Conservation (phyloP, 2,329 filamentous ascomycete species). For the Fusarium sp. region DNA sequence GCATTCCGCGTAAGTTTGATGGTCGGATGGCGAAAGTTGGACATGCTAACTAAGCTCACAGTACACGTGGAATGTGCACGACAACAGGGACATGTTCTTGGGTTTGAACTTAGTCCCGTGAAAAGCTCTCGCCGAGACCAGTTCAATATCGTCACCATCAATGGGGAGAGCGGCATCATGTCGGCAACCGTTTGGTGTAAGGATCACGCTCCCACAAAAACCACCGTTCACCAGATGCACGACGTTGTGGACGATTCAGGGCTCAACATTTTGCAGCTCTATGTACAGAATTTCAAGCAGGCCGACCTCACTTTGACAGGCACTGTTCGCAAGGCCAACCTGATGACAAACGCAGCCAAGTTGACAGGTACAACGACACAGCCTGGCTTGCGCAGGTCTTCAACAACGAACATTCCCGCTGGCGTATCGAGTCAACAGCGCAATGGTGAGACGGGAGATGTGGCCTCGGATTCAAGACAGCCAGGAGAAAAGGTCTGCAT, state of each 20-base stretch:
- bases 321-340: slow-evolving; percentile 91
- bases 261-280: slow-evolving; percentile 87
- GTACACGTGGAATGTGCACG: slow-evolving; percentile 95
- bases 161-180: slow-evolving; percentile 85
- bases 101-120: slow-evolving; percentile 91
- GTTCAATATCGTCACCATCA: slow-evolving; percentile 83
- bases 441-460: slow-evolving; percentile 49
- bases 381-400: slow-evolving; percentile 66
- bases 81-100: slow-evolving; percentile 84
- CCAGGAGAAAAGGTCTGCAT: slow-evolving; percentile 71
- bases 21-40: not conserved
- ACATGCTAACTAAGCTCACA: slow-evolving; percentile 48
- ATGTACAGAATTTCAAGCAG: slow-evolving; percentile 92
- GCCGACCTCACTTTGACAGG: slow-evolving; percentile 92
- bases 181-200: slow-evolving; percentile 93
- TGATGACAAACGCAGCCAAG: slow-evolving; percentile 77
- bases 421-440: slow-evolving; percentile 38
- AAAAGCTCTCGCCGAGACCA: slow-evolving; percentile 91
- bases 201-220: slow-evolving; percentile 82
- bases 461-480: slow-evolving; percentile 51
- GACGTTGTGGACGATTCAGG: slow-evolving; percentile 80
- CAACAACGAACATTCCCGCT: slow-evolving; percentile 62
- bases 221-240: slow-evolving; percentile 82
- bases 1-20: slow-evolving; percentile 61
- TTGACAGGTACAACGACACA: slow-evolving; percentile 55